Conservation (phyloP, 202 grass and related monocot genomes). For the Cymbopogon flexuosus region DNA sequence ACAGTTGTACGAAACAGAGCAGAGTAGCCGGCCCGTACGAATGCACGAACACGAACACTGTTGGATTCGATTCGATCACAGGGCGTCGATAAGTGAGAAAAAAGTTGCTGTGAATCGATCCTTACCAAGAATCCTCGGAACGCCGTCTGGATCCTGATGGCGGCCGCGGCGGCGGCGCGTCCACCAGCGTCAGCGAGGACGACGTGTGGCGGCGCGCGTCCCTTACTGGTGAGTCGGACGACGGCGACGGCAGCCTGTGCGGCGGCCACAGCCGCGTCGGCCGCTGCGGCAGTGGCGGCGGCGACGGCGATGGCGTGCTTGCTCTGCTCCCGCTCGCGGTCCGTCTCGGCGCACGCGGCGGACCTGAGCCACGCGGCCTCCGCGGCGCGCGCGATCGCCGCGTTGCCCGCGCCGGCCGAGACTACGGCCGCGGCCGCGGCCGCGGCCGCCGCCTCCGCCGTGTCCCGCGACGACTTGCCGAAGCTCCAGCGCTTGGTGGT, state of each 20-base stretch:
- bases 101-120: not conserved
- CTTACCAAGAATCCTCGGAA: slow-evolving; percentile 88
- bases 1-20: slow-evolving; percentile 9
- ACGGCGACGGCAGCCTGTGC: slow-evolving; percentile 86
- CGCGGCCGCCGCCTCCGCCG: slow-evolving; percentile 23
- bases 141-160: slow-evolving; percentile 78
- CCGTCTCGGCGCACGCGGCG: slow-evolving; percentile 49
- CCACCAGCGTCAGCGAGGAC: not conserved
- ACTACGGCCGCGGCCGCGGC: not conserved
- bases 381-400: slow-evolving; percentile 34
- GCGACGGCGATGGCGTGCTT: slow-evolving; percentile 95
- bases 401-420: not conserved
- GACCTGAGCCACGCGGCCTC: slow-evolving; percentile 63
- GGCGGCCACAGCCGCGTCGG: slow-evolving; percentile 65
- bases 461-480: slow-evolving; percentile 56
- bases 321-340: slow-evolving; percentile 73
- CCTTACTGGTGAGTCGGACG: slow-evolving; percentile 72
- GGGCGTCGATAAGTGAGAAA: not conserved
- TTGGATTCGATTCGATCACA: not conserved
- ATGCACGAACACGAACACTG: not conserved
- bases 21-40: not conserved
- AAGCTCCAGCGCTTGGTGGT: slow-evolving; percentile 84
- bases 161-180: slow-evolving; percentile 26
- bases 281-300: slow-evolving; percentile 63
- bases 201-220: not conserved